Conservation (phyloP, 1,139 yeast species). For the Suhomyces terraborum region DNA sequence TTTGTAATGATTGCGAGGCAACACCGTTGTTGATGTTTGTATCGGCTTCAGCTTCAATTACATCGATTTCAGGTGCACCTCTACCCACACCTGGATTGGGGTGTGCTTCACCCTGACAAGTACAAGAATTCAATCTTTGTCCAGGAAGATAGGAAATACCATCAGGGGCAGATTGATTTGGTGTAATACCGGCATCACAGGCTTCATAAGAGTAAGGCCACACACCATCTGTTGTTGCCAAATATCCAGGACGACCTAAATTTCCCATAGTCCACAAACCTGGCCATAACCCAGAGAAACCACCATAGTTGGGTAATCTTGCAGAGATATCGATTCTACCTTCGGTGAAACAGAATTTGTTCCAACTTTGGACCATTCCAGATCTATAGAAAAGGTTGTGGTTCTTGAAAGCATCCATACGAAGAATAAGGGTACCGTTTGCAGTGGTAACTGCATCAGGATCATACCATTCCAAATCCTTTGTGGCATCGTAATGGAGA, state of each 20-base stretch:
- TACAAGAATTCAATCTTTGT: constrained; percentile 48
- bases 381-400: constrained; percentile 33
- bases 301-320: constrained; percentile 32
- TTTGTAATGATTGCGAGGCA: constrained; percentile 79
- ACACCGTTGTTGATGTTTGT: constrained; percentile 54
- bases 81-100: constrained; percentile 80
- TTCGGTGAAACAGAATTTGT: constrained; percentile 32
- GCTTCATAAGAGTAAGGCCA: constrained; percentile 38
- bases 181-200: constrained; percentile 36
- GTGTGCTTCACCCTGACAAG: constrained; percentile 69
- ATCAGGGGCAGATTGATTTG: constrained; percentile 34
- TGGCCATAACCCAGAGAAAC: constrained; percentile 35
- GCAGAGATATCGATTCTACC: constrained; percentile 30
- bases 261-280: constrained; percentile 39
- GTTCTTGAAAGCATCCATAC: constrained; percentile 33
- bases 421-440: constrained; percentile 28
- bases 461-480: constrained; percentile 37
- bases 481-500: constrained; percentile 32
- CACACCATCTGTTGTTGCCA: constrained; percentile 36
- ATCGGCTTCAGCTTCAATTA: constrained; percentile 71
- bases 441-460: constrained; percentile 34
- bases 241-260: constrained; percentile 34
- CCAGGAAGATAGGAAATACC: constrained; percentile 37
- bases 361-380: constrained; percentile 39
- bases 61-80: constrained; percentile 91